These are phyloP conservation scores for Sequoiadendron giganteum DNA, from an alignment of 75 land plant genomes.

Conservation along the genomic window DNA sequence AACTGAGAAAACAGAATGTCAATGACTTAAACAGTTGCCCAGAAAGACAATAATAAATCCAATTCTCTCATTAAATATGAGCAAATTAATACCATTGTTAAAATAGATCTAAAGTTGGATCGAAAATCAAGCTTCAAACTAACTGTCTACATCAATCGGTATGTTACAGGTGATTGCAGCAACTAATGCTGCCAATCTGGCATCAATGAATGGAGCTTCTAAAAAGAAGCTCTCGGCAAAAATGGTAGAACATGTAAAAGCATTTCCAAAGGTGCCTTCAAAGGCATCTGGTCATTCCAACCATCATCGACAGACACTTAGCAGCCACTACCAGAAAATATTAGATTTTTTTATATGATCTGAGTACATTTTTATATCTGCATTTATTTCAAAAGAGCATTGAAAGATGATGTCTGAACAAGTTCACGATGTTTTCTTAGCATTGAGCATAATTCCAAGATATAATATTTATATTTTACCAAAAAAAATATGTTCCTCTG, in stretches of 20 bases:
- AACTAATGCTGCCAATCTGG: slow-evolving; percentile 30
- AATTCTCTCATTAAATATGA: no score
- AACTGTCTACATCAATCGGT: no score
- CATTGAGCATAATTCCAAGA: background rate
- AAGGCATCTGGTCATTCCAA: background rate
- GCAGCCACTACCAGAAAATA: background rate
- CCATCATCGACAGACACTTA: background rate
- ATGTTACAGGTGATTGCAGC: slow-evolving; percentile 29
- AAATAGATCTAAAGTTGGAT: no score
- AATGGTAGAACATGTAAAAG: slow-evolving; percentile 63
- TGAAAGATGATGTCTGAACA: background rate
- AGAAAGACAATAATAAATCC: no score
- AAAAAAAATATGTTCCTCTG: background rate
- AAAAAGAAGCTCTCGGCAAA: slow-evolving; percentile 29
- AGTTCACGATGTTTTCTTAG: background rate
- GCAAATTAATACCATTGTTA: no score
- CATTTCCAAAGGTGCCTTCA: slow-evolving; percentile 44
- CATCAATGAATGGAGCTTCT: slow-evolving; percentile 30
- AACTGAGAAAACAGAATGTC: no score
- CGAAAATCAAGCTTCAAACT: no score
- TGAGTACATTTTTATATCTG: background rate
- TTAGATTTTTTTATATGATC: background rate
- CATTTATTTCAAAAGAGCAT: background rate
- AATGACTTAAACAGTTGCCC: no score
- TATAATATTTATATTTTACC: background rate